Base-by-base conservation (phyloP, 192 early-diverging fungal species). In the Entophlyctis luteolus region DNA sequence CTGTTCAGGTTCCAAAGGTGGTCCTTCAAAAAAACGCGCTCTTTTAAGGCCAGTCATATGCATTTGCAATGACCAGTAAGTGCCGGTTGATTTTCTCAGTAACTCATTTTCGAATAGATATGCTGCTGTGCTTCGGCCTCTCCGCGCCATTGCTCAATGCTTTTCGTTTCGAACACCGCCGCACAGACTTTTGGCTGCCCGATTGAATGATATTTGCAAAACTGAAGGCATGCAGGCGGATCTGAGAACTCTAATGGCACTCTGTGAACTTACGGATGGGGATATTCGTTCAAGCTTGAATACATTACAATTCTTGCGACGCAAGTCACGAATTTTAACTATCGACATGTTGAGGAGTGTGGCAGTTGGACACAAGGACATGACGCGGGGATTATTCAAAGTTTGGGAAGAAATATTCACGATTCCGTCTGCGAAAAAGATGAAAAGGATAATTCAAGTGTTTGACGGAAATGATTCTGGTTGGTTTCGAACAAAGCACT, bases 21-120 rank as follows among this genome's bases (percentile, higher is more conserved):
- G n/a, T n/a, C n/a, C n/a, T n/a, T n/a, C n/a, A 39, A 73, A 73
- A 54, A 55, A 37, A n/a, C 54, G 66, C 20, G 47, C 62, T 4
- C 78, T 95, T 22, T 75, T 90, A 52, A 81, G 95, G 3, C 96
- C 96, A 47, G 94, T 99, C 52, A 97, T 99, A 36, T 99, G 95
- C 73, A 96, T 99, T 59, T 99, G 96, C 83, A 99, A 99, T 74
- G 94, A 97, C 75, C 87, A 81, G 86, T 90, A 28, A 45, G 74
- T 80, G 23, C 14, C 38, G 14, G 50, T 53, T 53, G 50, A 20
- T 57, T 14, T 27, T 14, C 25, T 33, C 23, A 34, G 28, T 57
- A 12, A 33, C 12, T 57, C 22, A 4, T 57, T 57, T 25, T 34
- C 22, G 58, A 37, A 22, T 74, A 90, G 88, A 55, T 99, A 92